Percentiles rank a stretch among this genome's conserved stretches.
Evolutionary conservation across 352 stramenopile genomes (phyloP).

Genomic region (Phytophthora hibernalis): DNA sequence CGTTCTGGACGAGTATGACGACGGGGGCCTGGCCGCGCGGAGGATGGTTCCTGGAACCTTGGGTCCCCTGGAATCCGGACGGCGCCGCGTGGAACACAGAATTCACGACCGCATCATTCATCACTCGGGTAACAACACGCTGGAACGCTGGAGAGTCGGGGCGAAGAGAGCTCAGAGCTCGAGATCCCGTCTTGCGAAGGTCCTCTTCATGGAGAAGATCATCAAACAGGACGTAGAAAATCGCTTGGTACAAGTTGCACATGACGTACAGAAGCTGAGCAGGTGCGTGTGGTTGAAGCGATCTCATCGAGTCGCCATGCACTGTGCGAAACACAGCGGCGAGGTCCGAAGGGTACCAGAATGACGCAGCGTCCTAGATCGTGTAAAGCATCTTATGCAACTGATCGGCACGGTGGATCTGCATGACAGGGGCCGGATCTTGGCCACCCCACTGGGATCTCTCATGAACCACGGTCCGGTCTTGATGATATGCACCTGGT

Average conservation of each 20-base stretch:
- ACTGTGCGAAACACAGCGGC: background rate
- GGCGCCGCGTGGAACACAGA: background rate
- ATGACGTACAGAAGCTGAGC: background rate
- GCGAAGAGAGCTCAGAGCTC: background rate
- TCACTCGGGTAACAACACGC: background rate
- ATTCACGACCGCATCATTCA: constrained; percentile 1
- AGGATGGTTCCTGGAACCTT: background rate
- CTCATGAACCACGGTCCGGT: background rate
- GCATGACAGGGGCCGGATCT: background rate
- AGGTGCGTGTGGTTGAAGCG: background rate
- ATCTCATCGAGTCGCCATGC: background rate
- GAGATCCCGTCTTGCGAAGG: background rate
- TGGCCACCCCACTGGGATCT: background rate
- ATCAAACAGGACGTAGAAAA: background rate
- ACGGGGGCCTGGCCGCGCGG: background rate
- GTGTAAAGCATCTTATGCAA: constrained; percentile 5
- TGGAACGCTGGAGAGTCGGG: background rate
- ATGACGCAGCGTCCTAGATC: background rate
- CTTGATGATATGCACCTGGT: background rate
- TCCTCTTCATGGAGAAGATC: background rate
- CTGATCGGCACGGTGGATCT: background rate
- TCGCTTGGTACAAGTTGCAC: constrained; percentile 6
- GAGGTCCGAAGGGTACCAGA: background rate
- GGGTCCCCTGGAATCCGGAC: background rate
- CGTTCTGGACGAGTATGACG: background rate